Evolutionary conservation across 306 rosid genomes (phyloP), one percentile per base, ranked within the genome.

Genomic region (Vigna hirtella): DNA sequence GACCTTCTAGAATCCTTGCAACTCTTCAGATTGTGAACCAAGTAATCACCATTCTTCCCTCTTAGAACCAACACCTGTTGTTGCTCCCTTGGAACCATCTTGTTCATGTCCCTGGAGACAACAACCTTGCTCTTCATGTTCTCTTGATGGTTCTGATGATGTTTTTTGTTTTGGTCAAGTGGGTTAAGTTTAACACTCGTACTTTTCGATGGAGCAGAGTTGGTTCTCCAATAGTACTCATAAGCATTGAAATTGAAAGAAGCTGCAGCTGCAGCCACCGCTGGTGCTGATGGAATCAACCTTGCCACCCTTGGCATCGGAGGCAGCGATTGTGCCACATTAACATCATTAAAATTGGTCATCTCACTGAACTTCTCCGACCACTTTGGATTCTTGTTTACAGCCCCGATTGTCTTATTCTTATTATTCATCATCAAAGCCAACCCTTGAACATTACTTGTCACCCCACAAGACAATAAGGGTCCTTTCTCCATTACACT

Each of bases 1-100:
- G 97, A 85, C 84, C 89, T 88, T 89, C 91, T 86, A 0, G 90
- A 83, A 66, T 91, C 88, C 84, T 95, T 91, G 93, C 98, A 91
- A 50, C 85, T 83, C 78, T 87, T 89, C 65, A 84, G 65, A 81
- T 81, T 88, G n/a, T 91, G 91, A 64, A 81, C 87, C 83, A 83
- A 74, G 79, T 77, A 85, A 36, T 90, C 97, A n/a, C 86, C 94
- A 77, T 87, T 91, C 72, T 90, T 89, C 24, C 89, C 93, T 87
- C 85, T 89, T 71, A 84, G 50, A 40, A 80, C 88, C 72, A 85
- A 26, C 75, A 87, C 10, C 42, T 88, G 85, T 16, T 85, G 90
- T 45, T 79, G 83, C 42, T 86, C 87, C 48, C 83, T 69, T 52
- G 86, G 73, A 26, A 42, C 59, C 59, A 65, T 74, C 73, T 66